These are phyloP conservation scores for Talaromyces rugulosus DNA, from an alignment of 2,329 filamentous ascomycete species.

Conservation along the genomic window DNA sequence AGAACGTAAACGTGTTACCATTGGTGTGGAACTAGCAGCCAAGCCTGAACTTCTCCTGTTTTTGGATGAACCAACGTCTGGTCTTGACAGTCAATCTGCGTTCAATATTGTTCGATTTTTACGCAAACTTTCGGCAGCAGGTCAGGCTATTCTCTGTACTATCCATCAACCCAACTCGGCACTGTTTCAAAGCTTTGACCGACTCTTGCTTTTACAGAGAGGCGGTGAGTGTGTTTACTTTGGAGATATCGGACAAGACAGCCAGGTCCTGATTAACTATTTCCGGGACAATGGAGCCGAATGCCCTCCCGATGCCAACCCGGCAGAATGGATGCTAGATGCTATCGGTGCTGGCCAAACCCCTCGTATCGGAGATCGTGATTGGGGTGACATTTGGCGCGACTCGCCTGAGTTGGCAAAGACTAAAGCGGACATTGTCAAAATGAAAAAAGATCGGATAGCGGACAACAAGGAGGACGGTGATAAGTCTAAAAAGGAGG, in stretches of 20 bases:
- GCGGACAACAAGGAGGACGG: conserved; percentile 38
- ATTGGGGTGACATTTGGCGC: conserved; percentile 78
- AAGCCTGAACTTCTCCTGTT: conserved; percentile 56
- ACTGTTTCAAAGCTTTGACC: conserved; percentile 56
- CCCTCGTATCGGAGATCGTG: conserved; percentile 66
- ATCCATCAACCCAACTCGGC: conserved; percentile 58
- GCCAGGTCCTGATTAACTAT: conserved; percentile 47
- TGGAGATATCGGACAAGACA: conserved; percentile 51
- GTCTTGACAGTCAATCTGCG: conserved; percentile 55
- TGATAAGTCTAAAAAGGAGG: conserved; percentile 50
- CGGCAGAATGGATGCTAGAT: conserved; percentile 47
- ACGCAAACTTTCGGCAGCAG: conserved; percentile 55
- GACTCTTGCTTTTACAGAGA: conserved; percentile 50
- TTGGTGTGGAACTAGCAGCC: conserved; percentile 35
- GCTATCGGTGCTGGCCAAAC: conserved; percentile 72
- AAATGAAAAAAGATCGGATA: conserved; percentile 61
- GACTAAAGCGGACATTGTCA: conserved; percentile 62
- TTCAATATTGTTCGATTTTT: conserved; percentile 59
- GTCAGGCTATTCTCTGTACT: conserved; percentile 58
- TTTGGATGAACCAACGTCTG: conserved; percentile 59
- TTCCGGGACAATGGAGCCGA: conserved; percentile 50
- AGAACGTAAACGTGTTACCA: conserved; percentile 38
- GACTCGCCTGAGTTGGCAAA: conserved; percentile 66
- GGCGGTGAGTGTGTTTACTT: conserved; percentile 54
- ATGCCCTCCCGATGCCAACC: conserved; percentile 49